Percentiles rank a stretch among this genome's conserved stretches.
These are phyloP conservation scores for Tricholomella constricta DNA, from an alignment of 768 basidiomycete genomes.

Conservation along the genomic window DNA sequence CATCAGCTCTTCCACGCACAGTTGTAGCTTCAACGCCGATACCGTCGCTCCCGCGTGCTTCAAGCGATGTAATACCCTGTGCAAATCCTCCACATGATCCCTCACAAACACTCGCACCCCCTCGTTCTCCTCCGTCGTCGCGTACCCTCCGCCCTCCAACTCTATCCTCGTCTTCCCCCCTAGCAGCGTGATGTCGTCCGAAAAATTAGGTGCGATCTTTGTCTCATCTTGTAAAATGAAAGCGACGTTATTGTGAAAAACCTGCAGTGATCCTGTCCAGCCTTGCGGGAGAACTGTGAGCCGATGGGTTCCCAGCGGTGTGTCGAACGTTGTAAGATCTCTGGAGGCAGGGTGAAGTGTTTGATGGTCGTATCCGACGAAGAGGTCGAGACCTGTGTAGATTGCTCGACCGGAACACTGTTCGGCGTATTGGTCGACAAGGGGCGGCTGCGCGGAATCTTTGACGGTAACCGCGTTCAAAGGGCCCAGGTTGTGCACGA, in stretches of 20 bases:
- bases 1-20: not conserved
- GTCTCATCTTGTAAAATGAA: conserved; percentile 1
- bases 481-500: conserved; percentile 40
- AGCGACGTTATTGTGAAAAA: no score
- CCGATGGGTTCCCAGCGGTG: no score
- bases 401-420: conserved; percentile 25
- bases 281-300: conserved; percentile 31
- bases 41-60: no score
- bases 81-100: conserved; percentile 22
- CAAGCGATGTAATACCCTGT: not conserved
- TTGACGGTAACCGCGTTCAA: conserved; percentile 38
- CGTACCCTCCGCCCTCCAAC: no score
- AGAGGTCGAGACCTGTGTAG: no score
- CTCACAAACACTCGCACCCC: conserved; percentile 28
- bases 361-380: conserved; percentile 37
- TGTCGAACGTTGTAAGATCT: no score
- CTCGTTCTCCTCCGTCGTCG: no score
- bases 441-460: no score
- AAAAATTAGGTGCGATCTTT: no score
- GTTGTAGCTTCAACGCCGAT: not conserved
- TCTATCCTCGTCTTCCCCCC: no score
- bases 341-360: conserved; percentile 14
- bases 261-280: conserved; percentile 28
- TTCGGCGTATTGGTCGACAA: conserved; percentile 38
- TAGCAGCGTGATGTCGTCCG: conserved; percentile 34